These are phyloP conservation scores for Rhizophora mangle DNA, from an alignment of 345 rosid species.

Conservation along the genomic window DNA sequence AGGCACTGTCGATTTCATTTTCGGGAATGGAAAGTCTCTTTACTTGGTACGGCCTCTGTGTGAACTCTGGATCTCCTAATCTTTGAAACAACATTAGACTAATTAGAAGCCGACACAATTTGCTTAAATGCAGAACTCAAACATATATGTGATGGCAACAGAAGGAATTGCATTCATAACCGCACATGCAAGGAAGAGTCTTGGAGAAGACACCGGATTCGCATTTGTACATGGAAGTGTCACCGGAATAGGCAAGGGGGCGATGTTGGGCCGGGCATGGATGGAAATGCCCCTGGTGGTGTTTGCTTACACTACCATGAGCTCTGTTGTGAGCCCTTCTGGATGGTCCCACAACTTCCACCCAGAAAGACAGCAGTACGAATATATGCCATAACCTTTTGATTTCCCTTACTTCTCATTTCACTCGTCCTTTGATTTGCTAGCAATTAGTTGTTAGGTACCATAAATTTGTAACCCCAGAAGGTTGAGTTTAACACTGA, in stretches of 20 bases:
- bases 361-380: neutral
- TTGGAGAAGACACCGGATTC: constrained; percentile 41
- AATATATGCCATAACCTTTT: neutral
- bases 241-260: constrained; percentile 36
- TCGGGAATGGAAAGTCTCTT: constrained; percentile 8
- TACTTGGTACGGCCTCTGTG: neutral
- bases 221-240: constrained; percentile 54
- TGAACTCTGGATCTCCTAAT: neutral
- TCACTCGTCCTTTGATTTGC: no score
- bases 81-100: neutral
- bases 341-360: constrained; percentile 26
- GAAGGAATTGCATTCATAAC: constrained; percentile 43
- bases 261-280: constrained; percentile 71
- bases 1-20: constrained; percentile 20
- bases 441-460: no score
- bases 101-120: neutral
- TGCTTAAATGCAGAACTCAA: constrained; percentile 29
- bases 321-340: constrained; percentile 24
- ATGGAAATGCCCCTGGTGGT: constrained; percentile 36
- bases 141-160: constrained; percentile 35
- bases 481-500: no score
- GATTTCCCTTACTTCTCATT: no score
- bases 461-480: no score
- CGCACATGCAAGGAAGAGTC: constrained; percentile 49
- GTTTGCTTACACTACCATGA: constrained; percentile 23